phyloP scores from a whole-genome alignment of 495 filamentous ascomycete genomes.

The Aspergillus saccharolyticus region DNA sequence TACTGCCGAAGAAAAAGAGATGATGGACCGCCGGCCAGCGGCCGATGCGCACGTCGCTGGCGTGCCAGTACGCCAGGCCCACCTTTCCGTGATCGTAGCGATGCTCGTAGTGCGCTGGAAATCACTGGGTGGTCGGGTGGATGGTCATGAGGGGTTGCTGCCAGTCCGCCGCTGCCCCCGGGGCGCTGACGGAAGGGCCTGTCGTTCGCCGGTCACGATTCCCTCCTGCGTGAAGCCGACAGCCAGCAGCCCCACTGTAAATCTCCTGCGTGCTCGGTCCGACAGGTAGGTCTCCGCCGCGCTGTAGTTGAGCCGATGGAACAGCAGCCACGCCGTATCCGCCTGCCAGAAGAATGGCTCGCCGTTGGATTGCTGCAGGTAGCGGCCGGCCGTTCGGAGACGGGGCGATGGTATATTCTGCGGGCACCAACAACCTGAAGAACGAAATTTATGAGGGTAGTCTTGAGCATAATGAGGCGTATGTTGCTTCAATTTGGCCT shows the following conservation, averaged over 20 bases:
- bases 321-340: conserved; percentile 13
- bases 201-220: background rate
- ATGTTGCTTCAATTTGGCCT: no score
- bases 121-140: conserved; percentile 11
- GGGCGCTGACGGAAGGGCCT: background rate
- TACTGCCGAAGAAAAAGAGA: background rate
- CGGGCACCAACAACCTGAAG: background rate
- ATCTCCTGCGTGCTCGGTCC: conserved; percentile 2
- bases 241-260: conserved; percentile 4
- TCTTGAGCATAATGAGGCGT: background rate
- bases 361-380: background rate
- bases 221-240: background rate
- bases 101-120: conserved; percentile 9
- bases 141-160: conserved; percentile 5
- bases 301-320: conserved; percentile 7
- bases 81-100: conserved; percentile 6
- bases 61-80: background rate
- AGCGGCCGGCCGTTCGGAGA: conserved; percentile 4
- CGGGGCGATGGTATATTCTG: conserved; percentile 3
- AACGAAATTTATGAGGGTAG: background rate
- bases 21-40: conserved; percentile 7
- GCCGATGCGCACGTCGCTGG: conserved; percentile 8
- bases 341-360: conserved; percentile 12
- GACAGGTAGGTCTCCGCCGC: conserved; percentile 8
- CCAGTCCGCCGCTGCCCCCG: background rate